Conservation (phyloP, 192 early-diverging fungal species). For the Coemansia sp. region DNA sequence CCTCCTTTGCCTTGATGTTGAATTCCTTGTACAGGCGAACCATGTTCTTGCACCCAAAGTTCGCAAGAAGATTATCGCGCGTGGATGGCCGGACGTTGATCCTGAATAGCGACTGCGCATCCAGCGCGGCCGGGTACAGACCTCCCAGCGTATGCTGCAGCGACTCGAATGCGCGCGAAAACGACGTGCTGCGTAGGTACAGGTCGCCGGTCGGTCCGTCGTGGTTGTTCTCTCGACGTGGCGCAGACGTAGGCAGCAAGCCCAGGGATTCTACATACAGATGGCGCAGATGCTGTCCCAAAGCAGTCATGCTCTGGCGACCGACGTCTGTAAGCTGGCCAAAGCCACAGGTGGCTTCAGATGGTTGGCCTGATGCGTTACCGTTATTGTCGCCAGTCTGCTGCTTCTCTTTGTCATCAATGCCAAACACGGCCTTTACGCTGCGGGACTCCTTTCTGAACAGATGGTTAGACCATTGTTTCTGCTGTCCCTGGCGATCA, state of each 20-base stretch:
- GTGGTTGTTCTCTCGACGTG: background rate
- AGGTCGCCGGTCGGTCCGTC: conserved; percentile 29
- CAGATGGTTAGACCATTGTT: conserved; percentile 23
- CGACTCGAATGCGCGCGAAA: conserved; percentile 67
- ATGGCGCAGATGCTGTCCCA: conserved; percentile 55
- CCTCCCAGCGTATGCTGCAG: conserved; percentile 65
- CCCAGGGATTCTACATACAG: conserved; percentile 59
- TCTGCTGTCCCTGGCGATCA: background rate
- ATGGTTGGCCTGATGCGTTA: conserved; percentile 15
- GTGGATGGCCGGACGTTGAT: conserved; percentile 37
- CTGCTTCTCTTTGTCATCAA: conserved; percentile 10
- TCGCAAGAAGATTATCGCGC: conserved; percentile 32
- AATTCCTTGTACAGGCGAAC: conserved; percentile 11
- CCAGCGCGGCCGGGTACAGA: conserved; percentile 53
- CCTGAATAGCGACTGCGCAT: conserved; percentile 11
- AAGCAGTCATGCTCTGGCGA: conserved; percentile 51
- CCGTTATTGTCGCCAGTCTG: background rate
- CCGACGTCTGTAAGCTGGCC: conserved; percentile 67
- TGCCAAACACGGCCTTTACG: conserved; percentile 24
- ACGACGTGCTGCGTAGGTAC: conserved; percentile 62
- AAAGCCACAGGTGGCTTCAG: conserved; percentile 40
- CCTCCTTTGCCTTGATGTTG: conserved; percentile 11
- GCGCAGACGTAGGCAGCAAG: conserved; percentile 31
- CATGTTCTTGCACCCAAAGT: conserved; percentile 34
- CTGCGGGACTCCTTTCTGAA: conserved; percentile 22